These are phyloP conservation scores for Aspergillus nomiae DNA, from an alignment of 2,329 filamentous ascomycete genomes.

Conservation along the genomic window DNA sequence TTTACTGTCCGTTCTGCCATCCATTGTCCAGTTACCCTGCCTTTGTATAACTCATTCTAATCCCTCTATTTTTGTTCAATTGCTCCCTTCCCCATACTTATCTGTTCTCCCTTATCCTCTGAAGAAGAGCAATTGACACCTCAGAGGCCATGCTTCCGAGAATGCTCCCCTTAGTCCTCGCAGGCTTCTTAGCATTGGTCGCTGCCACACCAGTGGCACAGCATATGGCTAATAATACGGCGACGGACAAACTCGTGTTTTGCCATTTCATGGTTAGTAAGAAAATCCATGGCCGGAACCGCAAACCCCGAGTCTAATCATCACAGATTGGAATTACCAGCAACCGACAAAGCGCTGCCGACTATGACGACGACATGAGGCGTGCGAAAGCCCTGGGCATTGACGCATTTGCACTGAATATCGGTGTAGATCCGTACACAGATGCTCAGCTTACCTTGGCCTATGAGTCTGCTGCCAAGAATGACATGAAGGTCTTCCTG, in stretches of 20 bases:
- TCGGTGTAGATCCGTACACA: slow-evolving; percentile 47
- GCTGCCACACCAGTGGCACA: slow-evolving; percentile 18
- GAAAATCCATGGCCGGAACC: background rate
- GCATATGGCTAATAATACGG: slow-evolving; percentile 1
- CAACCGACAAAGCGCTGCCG: slow-evolving; percentile 44
- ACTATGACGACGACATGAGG: slow-evolving; percentile 53
- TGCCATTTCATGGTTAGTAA: slow-evolving; percentile 47
- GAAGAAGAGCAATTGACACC: background rate
- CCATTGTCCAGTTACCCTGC: background rate
- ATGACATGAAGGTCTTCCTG: slow-evolving; percentile 57
- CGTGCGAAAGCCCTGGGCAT: slow-evolving; percentile 48
- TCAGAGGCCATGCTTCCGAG: slow-evolving; percentile 17
- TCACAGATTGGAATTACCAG: slow-evolving; percentile 49
- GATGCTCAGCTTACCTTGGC: slow-evolving; percentile 53
- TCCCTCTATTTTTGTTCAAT: background rate
- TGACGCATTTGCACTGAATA: slow-evolving; percentile 55
- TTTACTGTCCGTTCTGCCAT: background rate
- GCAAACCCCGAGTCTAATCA: background rate
- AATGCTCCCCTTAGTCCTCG: slow-evolving; percentile 18
- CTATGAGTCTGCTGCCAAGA: slow-evolving; percentile 51
- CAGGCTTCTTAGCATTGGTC: slow-evolving; percentile 19
- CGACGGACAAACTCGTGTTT: slow-evolving; percentile 39
- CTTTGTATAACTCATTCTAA: background rate
- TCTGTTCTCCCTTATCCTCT: background rate
- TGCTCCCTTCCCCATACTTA: background rate